A percentile compares a stretch with the other conserved stretches of the same genome.
Evolutionary conservation across 1,284 basidiomycete species (phyloP).

Genomic region (Phellopilus nigrolimitatus): DNA sequence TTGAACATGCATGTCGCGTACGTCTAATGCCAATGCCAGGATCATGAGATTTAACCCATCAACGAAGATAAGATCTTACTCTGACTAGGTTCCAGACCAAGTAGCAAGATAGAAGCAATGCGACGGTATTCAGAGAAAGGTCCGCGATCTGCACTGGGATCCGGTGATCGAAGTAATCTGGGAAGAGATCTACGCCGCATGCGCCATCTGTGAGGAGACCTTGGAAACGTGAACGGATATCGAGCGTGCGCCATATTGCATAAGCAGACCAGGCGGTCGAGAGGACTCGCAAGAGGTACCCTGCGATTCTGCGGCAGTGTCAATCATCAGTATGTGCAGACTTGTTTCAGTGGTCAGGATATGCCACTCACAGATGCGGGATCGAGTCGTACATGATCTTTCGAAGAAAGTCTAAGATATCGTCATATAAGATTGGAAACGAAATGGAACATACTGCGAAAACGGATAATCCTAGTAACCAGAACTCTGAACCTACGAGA

Average conservation of each 20-base stretch:
- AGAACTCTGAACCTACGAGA: constrained; percentile 50
- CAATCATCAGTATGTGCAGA: too few species aligned
- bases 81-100: constrained; percentile 45
- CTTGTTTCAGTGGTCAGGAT: too few species aligned
- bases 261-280: constrained; percentile 49
- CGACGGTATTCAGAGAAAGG: constrained; percentile 41
- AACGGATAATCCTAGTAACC: constrained; percentile 52
- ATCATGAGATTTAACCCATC: neutral
- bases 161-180: constrained; percentile 38
- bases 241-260: constrained; percentile 41
- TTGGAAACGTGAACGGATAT: constrained; percentile 33
- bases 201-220: constrained; percentile 40
- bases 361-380: constrained; percentile 36
- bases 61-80: constrained; percentile 26
- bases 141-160: constrained; percentile 40
- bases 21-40: neutral
- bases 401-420: neutral
- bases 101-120: constrained; percentile 37
- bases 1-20: constrained; percentile 48
- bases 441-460: constrained; percentile 30
- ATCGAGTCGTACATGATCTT: constrained; percentile 42
- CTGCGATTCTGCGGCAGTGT: constrained; percentile 31
- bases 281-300: constrained; percentile 42
- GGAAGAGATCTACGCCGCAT: constrained; percentile 42
- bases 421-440: neutral